Evolutionary conservation across 352 stramenopile species (phyloP).

Genomic region (Pythium vanterpoolii): DNA sequence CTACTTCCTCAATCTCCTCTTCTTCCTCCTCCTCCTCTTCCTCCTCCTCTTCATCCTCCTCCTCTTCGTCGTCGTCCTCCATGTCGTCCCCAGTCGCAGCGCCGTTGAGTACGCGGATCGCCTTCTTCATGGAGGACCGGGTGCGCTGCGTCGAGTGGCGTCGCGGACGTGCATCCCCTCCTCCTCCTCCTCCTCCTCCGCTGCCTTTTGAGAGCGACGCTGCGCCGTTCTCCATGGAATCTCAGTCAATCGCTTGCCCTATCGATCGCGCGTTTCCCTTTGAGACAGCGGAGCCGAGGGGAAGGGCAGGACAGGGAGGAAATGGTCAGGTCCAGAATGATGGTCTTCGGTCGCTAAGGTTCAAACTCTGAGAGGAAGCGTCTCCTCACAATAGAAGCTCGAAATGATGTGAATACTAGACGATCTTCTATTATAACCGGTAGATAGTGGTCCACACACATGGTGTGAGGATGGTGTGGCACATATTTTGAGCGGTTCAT

Average conservation of each 20-base stretch:
- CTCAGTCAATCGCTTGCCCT: not conserved
- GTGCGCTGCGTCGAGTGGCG: conserved; percentile 39
- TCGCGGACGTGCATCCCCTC: conserved; percentile 24
- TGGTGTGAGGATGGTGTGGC: conserved; percentile 7
- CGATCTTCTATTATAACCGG: not conserved
- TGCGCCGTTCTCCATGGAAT: not conserved
- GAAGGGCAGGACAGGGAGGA: not conserved
- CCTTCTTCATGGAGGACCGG: conserved; percentile 37
- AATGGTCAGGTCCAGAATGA: conserved; percentile 3
- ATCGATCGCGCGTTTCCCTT: conserved; percentile 5
- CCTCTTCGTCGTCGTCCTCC: conserved; percentile 30
- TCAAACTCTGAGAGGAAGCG: not conserved
- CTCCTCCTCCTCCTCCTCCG: not conserved
- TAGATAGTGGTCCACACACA: not conserved
- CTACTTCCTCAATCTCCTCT: conserved; percentile 21
- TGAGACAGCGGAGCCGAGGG: not conserved
- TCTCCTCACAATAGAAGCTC: conserved; percentile 5
- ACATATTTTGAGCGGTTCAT: not conserved
- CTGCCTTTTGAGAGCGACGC: not conserved
- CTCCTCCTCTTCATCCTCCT: conserved; percentile 24
- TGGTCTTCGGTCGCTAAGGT: not conserved
- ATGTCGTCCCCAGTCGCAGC: conserved; percentile 55
- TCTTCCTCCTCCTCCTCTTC: conserved; percentile 29
- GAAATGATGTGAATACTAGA: conserved; percentile 4
- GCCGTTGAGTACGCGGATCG: conserved; percentile 36